Evolutionary conservation across 495 filamentous ascomycete species (phyloP).

Genomic region (Hypomontagnella submonticulosa): DNA sequence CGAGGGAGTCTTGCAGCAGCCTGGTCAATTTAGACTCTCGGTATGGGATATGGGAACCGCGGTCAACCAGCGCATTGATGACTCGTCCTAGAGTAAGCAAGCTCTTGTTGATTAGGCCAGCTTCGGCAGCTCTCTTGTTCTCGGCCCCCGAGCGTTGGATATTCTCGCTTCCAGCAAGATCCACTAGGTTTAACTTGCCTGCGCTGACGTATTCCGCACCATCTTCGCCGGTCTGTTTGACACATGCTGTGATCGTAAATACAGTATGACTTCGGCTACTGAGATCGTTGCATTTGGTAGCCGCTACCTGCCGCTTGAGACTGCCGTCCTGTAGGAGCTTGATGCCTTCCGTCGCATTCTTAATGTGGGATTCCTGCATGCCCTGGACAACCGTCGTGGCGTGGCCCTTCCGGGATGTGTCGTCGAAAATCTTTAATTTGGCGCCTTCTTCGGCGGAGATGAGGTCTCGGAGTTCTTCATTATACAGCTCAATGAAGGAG

Average conservation of each 20-base stretch:
- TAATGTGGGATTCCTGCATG: conserved; percentile 96
- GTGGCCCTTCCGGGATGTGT: conserved; percentile 83
- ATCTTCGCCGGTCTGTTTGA: conserved; percentile 81
- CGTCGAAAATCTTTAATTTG: conserved; percentile 96
- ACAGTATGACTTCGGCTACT: conserved; percentile 96
- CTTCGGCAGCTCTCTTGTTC: conserved; percentile 95
- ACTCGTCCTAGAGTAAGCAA: conserved; percentile 93
- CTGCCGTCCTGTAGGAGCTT: conserved; percentile 89
- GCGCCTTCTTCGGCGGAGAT: conserved; percentile 80
- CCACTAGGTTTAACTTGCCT: conserved; percentile 95
- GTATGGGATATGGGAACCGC: conserved; percentile 91
- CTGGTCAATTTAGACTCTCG: conserved; percentile 96
- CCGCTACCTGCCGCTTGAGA: conserved; percentile 92
- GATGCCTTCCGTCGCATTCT: conserved; percentile 83
- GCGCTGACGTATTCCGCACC: conserved; percentile 89
- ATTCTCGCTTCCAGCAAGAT: conserved; percentile 96
- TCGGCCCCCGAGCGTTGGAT: conserved; percentile 96
- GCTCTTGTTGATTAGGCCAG: conserved; percentile 97
- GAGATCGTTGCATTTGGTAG: conserved; percentile 97
- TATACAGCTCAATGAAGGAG: conserved; percentile 98
- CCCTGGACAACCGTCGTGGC: conserved; percentile 88
- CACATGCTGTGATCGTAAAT: conserved; percentile 91
- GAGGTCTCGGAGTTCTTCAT: conserved; percentile 93
- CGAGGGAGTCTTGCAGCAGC: conserved; percentile 93
- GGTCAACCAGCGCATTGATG: conserved; percentile 97